Percentiles rank a stretch among this genome's conserved stretches.
Conservation (phyloP, 1,139 yeast genomes). For the Insectozyma bohioensis region DNA sequence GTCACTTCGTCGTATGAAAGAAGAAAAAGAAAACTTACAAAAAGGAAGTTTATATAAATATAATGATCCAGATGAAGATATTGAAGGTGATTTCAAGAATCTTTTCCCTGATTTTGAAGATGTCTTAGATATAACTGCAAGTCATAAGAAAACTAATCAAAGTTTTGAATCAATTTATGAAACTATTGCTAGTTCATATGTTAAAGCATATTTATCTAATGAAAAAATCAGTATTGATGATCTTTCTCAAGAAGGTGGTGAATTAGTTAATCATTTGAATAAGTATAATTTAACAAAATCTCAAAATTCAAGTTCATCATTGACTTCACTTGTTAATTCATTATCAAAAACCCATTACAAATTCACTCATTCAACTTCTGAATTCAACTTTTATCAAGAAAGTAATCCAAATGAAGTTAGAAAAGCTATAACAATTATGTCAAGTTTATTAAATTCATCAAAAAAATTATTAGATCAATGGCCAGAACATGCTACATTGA, state of each 20-base stretch:
- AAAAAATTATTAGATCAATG: constrained; percentile 60
- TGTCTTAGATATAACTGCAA: constrained; percentile 33
- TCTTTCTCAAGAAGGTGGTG: constrained; percentile 44
- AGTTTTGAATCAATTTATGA: constrained; percentile 32
- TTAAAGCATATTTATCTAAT: constrained; percentile 25
- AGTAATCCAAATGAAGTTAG: constrained; percentile 60
- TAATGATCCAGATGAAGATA: constrained; percentile 60
- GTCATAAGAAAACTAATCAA: constrained; percentile 17
- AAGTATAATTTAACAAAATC: constrained; percentile 19
- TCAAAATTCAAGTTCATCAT: constrained; percentile 31
- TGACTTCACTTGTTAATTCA: constrained; percentile 44
- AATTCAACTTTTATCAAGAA: constrained; percentile 70
- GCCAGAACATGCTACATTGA: constrained; percentile 95
- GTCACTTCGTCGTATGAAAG: constrained; percentile 68
- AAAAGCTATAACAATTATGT: constrained; percentile 54
- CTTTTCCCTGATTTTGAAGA: constrained; percentile 91
- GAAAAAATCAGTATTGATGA: constrained; percentile 20
- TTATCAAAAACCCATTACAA: constrained; percentile 29
- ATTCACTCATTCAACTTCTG: constrained; percentile 19
- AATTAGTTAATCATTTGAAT: constrained; percentile 26
- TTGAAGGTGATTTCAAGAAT: constrained; percentile 68
- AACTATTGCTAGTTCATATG: constrained; percentile 29
- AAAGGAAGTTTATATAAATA: constrained; percentile 65
- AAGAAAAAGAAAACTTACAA: constrained; percentile 61
- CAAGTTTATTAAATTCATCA: constrained; percentile 48